phyloP scores from a whole-genome alignment of 1,139 yeast species.

The Debaryomycetaceae sp. region DNA sequence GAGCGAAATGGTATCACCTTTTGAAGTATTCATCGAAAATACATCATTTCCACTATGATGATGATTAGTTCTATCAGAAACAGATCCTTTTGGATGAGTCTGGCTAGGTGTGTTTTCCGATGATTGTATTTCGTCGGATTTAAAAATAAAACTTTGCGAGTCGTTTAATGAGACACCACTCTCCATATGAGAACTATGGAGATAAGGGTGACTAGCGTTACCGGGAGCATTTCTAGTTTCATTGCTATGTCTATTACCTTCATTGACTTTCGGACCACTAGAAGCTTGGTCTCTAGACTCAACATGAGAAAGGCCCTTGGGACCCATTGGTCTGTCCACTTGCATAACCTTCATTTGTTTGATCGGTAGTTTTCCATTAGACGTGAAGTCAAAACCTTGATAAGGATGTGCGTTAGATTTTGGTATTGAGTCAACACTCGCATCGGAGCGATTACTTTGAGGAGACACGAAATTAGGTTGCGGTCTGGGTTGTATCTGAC shows the following conservation, averaged over 20 bases:
- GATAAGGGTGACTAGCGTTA: conserved; percentile 14
- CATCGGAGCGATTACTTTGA: not conserved
- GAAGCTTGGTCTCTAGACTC: not conserved
- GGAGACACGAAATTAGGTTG: not conserved
- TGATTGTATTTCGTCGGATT: conserved; percentile 9
- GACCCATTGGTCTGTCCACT: conserved; percentile 15
- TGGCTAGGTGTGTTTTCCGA: conserved; percentile 20
- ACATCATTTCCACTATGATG: not conserved
- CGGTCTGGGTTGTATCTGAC: not conserved
- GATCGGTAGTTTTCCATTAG: conserved; percentile 41
- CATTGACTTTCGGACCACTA: not conserved
- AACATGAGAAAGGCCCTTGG: not conserved
- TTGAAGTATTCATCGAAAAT: not conserved
- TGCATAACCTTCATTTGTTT: conserved; percentile 42
- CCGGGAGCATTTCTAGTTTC: conserved; percentile 1
- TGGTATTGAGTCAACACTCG: not conserved
- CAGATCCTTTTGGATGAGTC: conserved; percentile 10
- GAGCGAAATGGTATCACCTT: not conserved
- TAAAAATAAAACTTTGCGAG: conserved; percentile 33
- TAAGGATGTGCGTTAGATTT: conserved; percentile 17
- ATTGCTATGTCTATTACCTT: not conserved
- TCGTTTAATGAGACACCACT: conserved; percentile 15
- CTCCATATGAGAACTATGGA: conserved; percentile 10
- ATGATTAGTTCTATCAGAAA: not conserved
- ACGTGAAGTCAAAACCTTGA: conserved; percentile 39